Conservation (phyloP, 495 filamentous ascomycete species). For the Neurospora sp. region DNA sequence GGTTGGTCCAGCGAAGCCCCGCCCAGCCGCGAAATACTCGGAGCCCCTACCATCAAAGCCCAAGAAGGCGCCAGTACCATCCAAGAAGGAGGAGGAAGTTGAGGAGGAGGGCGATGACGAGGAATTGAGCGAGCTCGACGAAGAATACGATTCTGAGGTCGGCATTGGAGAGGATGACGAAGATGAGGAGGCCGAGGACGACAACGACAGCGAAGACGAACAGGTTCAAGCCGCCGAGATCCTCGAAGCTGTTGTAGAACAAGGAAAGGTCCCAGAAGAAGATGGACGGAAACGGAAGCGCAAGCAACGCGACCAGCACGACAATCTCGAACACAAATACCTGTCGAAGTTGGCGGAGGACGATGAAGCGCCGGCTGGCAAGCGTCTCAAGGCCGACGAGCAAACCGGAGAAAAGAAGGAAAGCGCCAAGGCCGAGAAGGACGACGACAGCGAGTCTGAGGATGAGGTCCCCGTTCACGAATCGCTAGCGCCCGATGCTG, state of each 20-base stretch:
- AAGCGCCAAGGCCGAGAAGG: constrained; percentile 9
- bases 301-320: constrained; percentile 58
- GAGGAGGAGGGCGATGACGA: constrained; percentile 17
- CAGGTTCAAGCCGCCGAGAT: constrained; percentile 8
- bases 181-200: constrained; percentile 28
- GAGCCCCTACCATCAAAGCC: constrained; percentile 24
- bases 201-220: constrained; percentile 28
- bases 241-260: constrained; percentile 22
- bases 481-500: constrained; percentile 33
- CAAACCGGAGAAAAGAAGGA: constrained; percentile 19
- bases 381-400: constrained; percentile 35
- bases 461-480: constrained; percentile 35
- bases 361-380: constrained; percentile 35
- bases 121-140: constrained; percentile 20
- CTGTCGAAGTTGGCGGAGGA: constrained; percentile 54
- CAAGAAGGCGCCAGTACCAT: constrained; percentile 3
- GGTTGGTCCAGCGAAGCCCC: constrained; percentile 57
- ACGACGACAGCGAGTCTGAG: constrained; percentile 20
- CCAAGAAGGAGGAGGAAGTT: constrained; percentile 4
- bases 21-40: constrained; percentile 40
- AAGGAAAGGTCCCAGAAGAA: constrained; percentile 13
- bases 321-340: constrained; percentile 74
- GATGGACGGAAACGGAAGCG: constrained; percentile 54
- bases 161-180: constrained; percentile 34
- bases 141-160: constrained; percentile 29